Base-by-base conservation (phyloP, 2,329 filamentous ascomycete species). In the Colletotrichum filicis region DNA sequence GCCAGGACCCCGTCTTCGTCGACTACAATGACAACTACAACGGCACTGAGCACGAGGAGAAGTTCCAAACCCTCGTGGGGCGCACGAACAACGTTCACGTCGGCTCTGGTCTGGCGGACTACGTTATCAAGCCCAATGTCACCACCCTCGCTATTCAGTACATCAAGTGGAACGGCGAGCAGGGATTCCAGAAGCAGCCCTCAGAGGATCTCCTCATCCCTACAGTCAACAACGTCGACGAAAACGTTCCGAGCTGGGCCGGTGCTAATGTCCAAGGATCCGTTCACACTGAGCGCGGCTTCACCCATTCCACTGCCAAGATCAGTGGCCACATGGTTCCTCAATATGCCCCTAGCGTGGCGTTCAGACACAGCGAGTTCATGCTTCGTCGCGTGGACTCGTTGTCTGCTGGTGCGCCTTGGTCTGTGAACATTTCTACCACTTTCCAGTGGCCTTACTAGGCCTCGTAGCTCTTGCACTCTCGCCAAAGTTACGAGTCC, bases 81-180 rank as follows among this genome's bases (percentile, higher is more conserved):
- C 71, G 74, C 58, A 93, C 93, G 1, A 87, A 92, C 63, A 92
- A 92, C 74, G 93, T 94, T 11, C 87, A 97, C 76, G 91, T 97
- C 78, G 92, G 87, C 5, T 93, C 95, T 78, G 94, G 93, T 8
- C 84, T 88, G 60, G 87, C 93, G 9, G 94, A 95, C 82, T 93
- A 88, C 79, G 87, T 93, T 73, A 86, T 94, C 14, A 84, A 92
- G 30, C 85, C 87, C 77, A 93, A 93, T 79, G 93, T 93, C 19
- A 93, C 93, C 0, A 85, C 95, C 1, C 84, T 94, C 12, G 88
- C 88, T 1, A 91, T 95, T 73, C 93, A 96, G 79, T 95, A 95
- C 83, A 94, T 95, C 91, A 95, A 92, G 0, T 96, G 91, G 91
- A 90, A 90, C 71, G 93, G 93, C 6, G 80, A 86, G 58, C 90